Base-by-base conservation (phyloP, 306 rosid species). In the Quercus wislizeni region DNA sequence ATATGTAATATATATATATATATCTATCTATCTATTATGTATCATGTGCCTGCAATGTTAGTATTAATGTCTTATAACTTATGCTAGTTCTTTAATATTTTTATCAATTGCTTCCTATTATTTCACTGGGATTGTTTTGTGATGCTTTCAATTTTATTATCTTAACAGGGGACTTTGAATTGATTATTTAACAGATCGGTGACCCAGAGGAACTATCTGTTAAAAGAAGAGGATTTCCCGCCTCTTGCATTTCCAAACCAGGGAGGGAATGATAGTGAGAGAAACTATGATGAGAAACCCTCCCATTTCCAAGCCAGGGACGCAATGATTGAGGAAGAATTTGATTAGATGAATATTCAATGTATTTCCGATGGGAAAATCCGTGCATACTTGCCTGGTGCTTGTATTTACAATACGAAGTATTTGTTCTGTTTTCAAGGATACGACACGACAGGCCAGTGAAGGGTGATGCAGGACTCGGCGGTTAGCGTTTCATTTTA, bases 171-270 rank as follows among this genome's bases (percentile, higher is more conserved):
- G 82, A 8, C 81, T 83, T 78, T 85, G 11, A 38, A 7, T 38
- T 38, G 87, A 87, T 83, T 84, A 74, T 70, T 80, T 78, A 80
- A 79, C 71, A 80, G 85, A 83, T 82, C 74, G 76, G 79, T 79
- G 84, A 80, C 80, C 59, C 73, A 79, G 81, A 82, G 70, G 67
- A 83, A 83, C 70, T 74, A 76, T 72, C 54, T 27, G 68, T 61
- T 83, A 85, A 80, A 90, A 77, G 88, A 72, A 62, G 88, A 83
- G 80, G 86, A 78, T 85, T 70, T 82, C 74, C 76, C 73, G 14
- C 87, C 75, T 74, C 62, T 73, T 52, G 71, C 81, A 54, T 71
- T 69, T 49, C 49, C 38, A 71, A 73, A 71, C 57, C 83, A 35
- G 73, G 67, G 81, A 80, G 89, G 74, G 70, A 85, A 76, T 56